These are phyloP conservation scores for Aspergillus ustus DNA, from an alignment of 2,329 filamentous ascomycete species.

Conservation along the genomic window DNA sequence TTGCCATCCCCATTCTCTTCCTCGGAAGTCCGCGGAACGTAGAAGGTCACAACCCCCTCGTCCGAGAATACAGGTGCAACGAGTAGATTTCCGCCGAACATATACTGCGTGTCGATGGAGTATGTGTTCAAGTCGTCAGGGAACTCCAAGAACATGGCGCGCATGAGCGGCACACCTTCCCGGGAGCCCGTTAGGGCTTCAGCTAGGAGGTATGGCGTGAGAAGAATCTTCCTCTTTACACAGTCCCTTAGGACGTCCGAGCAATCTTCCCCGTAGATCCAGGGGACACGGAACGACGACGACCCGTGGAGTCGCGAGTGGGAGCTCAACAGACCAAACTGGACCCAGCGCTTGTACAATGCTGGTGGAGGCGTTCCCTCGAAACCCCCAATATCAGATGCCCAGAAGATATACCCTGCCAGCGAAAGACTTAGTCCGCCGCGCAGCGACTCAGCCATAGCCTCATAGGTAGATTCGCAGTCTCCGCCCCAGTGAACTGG, in stretches of 20 bases:
- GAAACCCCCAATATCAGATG: conserved; percentile 73
- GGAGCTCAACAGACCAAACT: conserved; percentile 72
- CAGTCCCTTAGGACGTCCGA: conserved; percentile 59
- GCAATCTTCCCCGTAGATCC: conserved; percentile 71
- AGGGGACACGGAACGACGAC: conserved; percentile 74
- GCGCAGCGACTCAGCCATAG: conserved; percentile 72
- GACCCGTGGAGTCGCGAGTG: conserved; percentile 74
- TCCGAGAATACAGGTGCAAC: conserved; percentile 69
- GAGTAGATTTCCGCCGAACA: conserved; percentile 69
- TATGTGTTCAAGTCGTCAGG: conserved; percentile 71
- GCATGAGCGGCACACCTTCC: conserved; percentile 65
- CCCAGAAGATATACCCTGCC: conserved; percentile 71
- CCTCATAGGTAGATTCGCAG: conserved; percentile 74
- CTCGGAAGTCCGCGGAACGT: conserved; percentile 59
- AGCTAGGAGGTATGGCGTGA: conserved; percentile 64
- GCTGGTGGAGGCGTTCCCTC: conserved; percentile 69
- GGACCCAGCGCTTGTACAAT: conserved; percentile 79
- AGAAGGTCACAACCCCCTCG: conserved; percentile 68
- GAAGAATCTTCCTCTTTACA: conserved; percentile 57
- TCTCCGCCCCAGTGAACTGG: conserved; percentile 76
- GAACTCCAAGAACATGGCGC: conserved; percentile 72
- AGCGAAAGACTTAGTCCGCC: conserved; percentile 68
- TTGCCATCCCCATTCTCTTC: conserved; percentile 57
- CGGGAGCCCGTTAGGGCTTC: conserved; percentile 56
- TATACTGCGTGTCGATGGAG: conserved; percentile 72